phyloP scores from a whole-genome alignment of 1,284 basidiomycete genomes.

The Cutaneotrichosporon cutaneum region DNA sequence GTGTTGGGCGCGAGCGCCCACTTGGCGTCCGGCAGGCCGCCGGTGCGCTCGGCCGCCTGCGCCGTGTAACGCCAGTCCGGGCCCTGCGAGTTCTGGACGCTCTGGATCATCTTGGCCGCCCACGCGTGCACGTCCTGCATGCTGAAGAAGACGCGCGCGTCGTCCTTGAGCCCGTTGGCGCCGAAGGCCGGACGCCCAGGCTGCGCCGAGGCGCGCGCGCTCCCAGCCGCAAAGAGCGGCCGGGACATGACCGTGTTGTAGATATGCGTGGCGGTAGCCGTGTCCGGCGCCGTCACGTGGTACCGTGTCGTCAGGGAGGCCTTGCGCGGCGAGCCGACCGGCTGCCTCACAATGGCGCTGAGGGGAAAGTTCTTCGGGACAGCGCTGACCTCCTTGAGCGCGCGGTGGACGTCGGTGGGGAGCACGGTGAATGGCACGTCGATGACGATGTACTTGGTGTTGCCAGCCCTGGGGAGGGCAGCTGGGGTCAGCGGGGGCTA shows the following conservation, averaged over 20 bases:
- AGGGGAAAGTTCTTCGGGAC: conserved; percentile 28
- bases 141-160: conserved; percentile 8
- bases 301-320: conserved; percentile 25
- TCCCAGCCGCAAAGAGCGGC: conserved; percentile 20
- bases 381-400: conserved; percentile 28
- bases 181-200: not conserved
- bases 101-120: not conserved
- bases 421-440: conserved; percentile 29
- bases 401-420: conserved; percentile 28
- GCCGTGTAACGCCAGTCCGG: not conserved
- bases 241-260: conserved; percentile 18
- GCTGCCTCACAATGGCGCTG: conserved; percentile 25
- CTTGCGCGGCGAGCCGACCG: conserved; percentile 25
- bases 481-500: not conserved
- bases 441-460: conserved; percentile 16
- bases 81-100: too few species aligned
- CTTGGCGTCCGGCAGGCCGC: conserved; percentile 5
- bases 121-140: conserved; percentile 3
- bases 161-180: not conserved
- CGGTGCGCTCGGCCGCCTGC: conserved; percentile 1
- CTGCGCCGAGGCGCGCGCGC: conserved; percentile 3
- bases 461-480: not conserved
- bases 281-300: conserved; percentile 24
- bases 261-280: conserved; percentile 13
- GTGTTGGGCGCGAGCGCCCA: conserved; percentile 16